A percentile compares a stretch with the other conserved stretches of the same genome.
Conservation (phyloP, 768 basidiomycete genomes). For the Tylopilus felleus region DNA sequence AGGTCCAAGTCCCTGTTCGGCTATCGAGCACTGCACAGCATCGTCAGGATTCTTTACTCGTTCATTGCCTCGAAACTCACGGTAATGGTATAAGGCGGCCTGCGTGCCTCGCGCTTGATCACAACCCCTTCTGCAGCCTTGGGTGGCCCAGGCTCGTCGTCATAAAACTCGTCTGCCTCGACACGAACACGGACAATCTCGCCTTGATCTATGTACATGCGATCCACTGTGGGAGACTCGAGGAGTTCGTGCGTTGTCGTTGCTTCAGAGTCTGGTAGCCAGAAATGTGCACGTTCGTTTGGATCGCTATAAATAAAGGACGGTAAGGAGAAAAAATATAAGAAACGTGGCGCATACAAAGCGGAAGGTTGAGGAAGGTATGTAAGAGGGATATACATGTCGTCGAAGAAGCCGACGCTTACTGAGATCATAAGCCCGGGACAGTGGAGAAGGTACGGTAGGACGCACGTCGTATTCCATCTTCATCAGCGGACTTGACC, state of each 20-base stretch:
- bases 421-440: slow-evolving; percentile 44
- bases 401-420: slow-evolving; percentile 89
- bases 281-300: slow-evolving; percentile 81
- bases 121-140: slow-evolving; percentile 69
- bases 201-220: slow-evolving; percentile 80
- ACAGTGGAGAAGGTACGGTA: neutral
- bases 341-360: slow-evolving; percentile 49
- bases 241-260: slow-evolving; percentile 58
- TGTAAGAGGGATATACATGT: slow-evolving; percentile 77
- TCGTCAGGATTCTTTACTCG: neutral
- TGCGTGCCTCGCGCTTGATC: slow-evolving; percentile 44
- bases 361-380: slow-evolving; percentile 81
- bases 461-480: slow-evolving; percentile 75
- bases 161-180: slow-evolving; percentile 79
- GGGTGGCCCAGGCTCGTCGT: slow-evolving; percentile 83
- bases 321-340: neutral
- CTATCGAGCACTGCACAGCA: slow-evolving; percentile 68
- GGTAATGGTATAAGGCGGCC: slow-evolving; percentile 66
- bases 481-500: slow-evolving; percentile 82
- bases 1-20: slow-evolving; percentile 79
- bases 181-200: slow-evolving; percentile 76
- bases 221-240: slow-evolving; percentile 58
- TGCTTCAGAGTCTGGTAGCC: slow-evolving; percentile 63
- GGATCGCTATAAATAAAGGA: slow-evolving; percentile 52
- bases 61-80: slow-evolving; percentile 38